These are phyloP conservation scores for Pseudozyma thailandica DNA, from an alignment of 1,284 basidiomycete species.

Conservation along the genomic window DNA sequence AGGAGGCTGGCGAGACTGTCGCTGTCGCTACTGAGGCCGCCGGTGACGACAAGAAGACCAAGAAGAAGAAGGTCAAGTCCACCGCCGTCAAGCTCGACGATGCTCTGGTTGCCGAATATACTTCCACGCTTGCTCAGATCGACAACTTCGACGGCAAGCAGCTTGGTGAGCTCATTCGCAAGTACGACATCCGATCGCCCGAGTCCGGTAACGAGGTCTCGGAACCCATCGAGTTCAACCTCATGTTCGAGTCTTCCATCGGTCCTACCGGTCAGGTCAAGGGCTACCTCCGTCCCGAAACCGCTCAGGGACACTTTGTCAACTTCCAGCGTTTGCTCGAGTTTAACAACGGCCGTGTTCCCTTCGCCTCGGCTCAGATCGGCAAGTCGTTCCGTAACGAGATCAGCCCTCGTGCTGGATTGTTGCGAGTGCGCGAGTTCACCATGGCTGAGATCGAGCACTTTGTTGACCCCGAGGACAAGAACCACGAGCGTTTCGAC, in stretches of 20 bases:
- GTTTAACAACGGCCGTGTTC: constrained; percentile 95
- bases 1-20: constrained; percentile 56
- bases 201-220: constrained; percentile 91
- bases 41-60: constrained; percentile 74
- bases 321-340: constrained; percentile 97
- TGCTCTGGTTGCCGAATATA: constrained; percentile 80
- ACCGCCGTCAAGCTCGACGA: constrained; percentile 82
- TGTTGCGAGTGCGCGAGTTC: constrained; percentile 97
- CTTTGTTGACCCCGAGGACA: constrained; percentile 94
- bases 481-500: constrained; percentile 83
- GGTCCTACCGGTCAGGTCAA: constrained; percentile 97
- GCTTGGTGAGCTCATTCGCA: constrained; percentile 86
- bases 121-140: constrained; percentile 85
- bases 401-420: constrained; percentile 93
- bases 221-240: constrained; percentile 95
- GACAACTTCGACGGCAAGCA: constrained; percentile 94
- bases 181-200: constrained; percentile 86
- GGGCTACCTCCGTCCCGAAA: constrained; percentile 96
- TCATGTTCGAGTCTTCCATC: constrained; percentile 98
- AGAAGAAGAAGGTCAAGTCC: constrained; percentile 83
- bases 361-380: constrained; percentile 97
- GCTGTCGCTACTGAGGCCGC: constrained; percentile 26
- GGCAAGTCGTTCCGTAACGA: constrained; percentile 98
- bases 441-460: constrained; percentile 99
- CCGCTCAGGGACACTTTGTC: constrained; percentile 98